Conservation (phyloP, 768 basidiomycete species). For the Trametopsis cervina region DNA sequence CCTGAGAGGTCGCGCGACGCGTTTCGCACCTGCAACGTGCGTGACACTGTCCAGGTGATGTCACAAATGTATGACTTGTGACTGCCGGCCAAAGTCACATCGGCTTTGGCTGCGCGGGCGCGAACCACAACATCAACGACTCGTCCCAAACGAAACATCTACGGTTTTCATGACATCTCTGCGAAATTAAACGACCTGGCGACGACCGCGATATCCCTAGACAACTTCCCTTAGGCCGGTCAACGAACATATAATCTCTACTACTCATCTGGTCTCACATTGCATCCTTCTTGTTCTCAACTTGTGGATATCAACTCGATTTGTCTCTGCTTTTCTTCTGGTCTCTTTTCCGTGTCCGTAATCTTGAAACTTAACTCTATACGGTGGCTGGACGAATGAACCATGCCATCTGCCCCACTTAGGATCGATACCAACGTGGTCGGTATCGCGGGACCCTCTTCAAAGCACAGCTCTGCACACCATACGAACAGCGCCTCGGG, state of each 20-base stretch:
- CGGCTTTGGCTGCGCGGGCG: no score
- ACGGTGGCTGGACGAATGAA: neutral
- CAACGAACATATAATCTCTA: conserved; percentile 3
- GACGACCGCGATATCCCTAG: conserved; percentile 4
- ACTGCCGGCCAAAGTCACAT: no score
- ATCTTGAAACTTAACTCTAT: neutral
- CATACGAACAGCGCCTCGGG: conserved; percentile 9
- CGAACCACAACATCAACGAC: no score
- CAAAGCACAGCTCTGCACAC: conserved; percentile 9
- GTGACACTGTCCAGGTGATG: no score
- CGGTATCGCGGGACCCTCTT: conserved; percentile 15
- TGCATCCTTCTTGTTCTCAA: neutral
- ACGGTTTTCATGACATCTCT: neutral
- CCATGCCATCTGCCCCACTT: conserved; percentile 23
- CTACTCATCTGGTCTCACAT: conserved; percentile 2
- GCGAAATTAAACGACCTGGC: conserved; percentile 1
- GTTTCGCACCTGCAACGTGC: no score
- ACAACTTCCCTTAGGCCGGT: neutral
- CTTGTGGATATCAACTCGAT: neutral
- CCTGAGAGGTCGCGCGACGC: no score
- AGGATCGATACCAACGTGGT: conserved; percentile 28
- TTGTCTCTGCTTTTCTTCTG: neutral
- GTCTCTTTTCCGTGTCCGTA: neutral
- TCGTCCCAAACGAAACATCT: no score
- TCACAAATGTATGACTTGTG: no score